Evolutionary conservation across 2,329 filamentous ascomycete species (phyloP).

Genomic region (Calonectria pauciramosa): DNA sequence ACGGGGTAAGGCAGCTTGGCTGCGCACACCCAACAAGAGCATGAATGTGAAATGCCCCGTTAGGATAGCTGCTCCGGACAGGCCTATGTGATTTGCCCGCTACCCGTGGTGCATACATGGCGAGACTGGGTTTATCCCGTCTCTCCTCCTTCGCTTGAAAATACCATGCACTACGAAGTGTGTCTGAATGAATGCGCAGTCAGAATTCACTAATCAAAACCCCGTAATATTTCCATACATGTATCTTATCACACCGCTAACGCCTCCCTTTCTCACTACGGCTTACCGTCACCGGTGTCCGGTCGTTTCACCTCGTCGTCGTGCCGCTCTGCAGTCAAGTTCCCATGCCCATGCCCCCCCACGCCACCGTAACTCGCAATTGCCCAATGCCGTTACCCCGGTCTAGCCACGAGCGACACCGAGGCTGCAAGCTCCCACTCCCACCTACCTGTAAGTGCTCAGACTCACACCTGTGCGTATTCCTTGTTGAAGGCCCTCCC

Average conservation of each 20-base stretch:
- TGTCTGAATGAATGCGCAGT: background rate
- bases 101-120: background rate
- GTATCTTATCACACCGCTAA: conserved; percentile 26
- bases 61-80: background rate
- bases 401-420: background rate
- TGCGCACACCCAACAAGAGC: background rate
- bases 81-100: background rate
- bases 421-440: background rate
- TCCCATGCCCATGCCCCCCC: background rate
- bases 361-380: background rate
- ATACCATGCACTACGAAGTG: background rate
- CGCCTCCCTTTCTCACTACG: conserved; percentile 2
- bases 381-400: background rate
- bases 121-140: background rate
- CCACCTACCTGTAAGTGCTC: background rate
- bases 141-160: background rate
- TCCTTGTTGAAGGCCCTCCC: conserved; percentile 92
- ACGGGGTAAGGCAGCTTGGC: background rate
- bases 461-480: conserved; percentile 64
- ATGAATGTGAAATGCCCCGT: background rate
- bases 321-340: background rate
- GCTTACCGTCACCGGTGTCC: background rate
- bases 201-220: conserved; percentile 13
- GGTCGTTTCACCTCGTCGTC: conserved; percentile 1
- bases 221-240: background rate